Evolutionary conservation across 768 basidiomycete genomes (phyloP), one percentile per base, ranked within the genome.

Genomic region (Leucosporidium yakuticum): DNA sequence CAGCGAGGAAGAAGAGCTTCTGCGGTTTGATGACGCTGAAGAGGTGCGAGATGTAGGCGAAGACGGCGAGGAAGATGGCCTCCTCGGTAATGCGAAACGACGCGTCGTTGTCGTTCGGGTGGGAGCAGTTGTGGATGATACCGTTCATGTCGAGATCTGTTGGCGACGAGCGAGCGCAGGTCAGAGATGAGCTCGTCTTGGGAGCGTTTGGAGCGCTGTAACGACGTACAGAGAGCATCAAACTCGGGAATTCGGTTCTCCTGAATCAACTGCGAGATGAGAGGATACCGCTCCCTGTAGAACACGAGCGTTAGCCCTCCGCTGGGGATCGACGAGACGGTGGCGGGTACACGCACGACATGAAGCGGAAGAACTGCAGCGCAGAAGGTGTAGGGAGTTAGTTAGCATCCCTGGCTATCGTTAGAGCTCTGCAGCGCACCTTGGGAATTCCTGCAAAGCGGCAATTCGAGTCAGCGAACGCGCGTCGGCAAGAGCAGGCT

Each of bases 161-260:
- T 9, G 57, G 27, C 27, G 12, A 44, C 23, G 8, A n/a, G 25
- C 47, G n/a, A 63, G 44, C 48, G 21, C 19, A 20, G 39, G 55
- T 32, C 27, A 17, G 48, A 32, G 54, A 57, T 51, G 51, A 75
- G 71, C 69, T 72, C 65, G 64, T 57, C 70, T 62, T 65, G 54
- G 60, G 70, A 67, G 27, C 25, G 47, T 56, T 15, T 6, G 50
- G n/a, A 19, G 27, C 31, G 21, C 31, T 17, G 12, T 19, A 20
- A 57, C 21, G 50, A 27, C 65, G 19, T 17, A 77, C 84, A 73
- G 57, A 73, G 64, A 11, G 69, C 69, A 89, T 91, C 95, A 77
- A 99, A 99, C 80, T 97, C 96, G 21, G 93, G 95, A 69, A 99
- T 98, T 83, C 93, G 92, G 81, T 97, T 96, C 82, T 96, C 93